phyloP scores from a whole-genome alignment of 805 yeast species.

The Pichia californica region DNA sequence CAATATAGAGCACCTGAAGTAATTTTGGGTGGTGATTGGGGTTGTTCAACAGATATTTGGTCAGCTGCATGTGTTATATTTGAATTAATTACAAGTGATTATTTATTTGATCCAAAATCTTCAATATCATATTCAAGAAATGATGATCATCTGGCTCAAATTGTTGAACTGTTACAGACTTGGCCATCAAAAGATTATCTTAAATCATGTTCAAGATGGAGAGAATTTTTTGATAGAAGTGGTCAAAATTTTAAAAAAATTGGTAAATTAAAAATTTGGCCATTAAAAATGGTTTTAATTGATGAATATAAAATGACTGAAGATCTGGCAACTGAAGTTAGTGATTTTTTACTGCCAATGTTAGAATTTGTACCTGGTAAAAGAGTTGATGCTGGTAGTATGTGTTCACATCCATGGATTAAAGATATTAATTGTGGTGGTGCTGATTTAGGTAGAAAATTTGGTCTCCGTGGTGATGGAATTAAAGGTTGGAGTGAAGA shows the following conservation, averaged over 20 bases:
- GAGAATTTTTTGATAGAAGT: constrained; percentile 35
- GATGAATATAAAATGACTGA: constrained; percentile 43
- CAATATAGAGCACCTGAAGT: constrained; percentile 65
- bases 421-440: constrained; percentile 21
- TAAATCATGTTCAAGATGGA: constrained; percentile 32
- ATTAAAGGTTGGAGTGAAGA: constrained; percentile 23
- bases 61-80: constrained; percentile 52
- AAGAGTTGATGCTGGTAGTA: constrained; percentile 49
- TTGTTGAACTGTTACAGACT: constrained; percentile 42
- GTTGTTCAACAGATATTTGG: constrained; percentile 59
- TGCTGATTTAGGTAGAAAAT: constrained; percentile 20
- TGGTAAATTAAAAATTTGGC: constrained; percentile 45
- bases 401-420: constrained; percentile 52
- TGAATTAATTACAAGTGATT: constrained; percentile 57
- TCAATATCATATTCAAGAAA: constrained; percentile 43
- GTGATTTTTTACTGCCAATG: constrained; percentile 45
- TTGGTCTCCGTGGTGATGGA: constrained; percentile 29
- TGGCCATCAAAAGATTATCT: constrained; percentile 36
- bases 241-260: constrained; percentile 35
- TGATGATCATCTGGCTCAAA: constrained; percentile 60
- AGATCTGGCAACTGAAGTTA: constrained; percentile 32
- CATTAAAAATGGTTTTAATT: constrained; percentile 40
- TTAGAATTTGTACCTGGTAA: constrained; percentile 41
- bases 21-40: constrained; percentile 53
- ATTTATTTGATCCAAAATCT: constrained; percentile 52